A percentile compares a stretch with the other conserved stretches of the same genome.
These are phyloP conservation scores for Barbatosphaeria neglecta DNA, from an alignment of 495 filamentous ascomycete genomes.

Conservation along the genomic window DNA sequence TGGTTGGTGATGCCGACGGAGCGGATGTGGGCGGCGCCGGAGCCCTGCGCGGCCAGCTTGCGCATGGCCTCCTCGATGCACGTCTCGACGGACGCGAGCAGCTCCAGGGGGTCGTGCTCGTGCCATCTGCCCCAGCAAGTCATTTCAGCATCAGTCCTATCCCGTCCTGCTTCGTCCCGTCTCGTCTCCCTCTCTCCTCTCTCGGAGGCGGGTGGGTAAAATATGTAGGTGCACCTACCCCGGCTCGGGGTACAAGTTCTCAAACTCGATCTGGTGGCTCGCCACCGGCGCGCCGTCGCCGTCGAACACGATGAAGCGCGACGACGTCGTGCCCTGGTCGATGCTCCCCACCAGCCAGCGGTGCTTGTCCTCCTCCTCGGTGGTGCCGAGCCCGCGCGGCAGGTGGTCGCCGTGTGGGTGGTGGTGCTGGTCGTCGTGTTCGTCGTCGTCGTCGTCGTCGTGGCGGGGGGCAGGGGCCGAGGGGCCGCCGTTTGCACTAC, in stretches of 20 bases:
- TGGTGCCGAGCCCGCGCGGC: slow-evolving; percentile 15
- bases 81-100: slow-evolving; percentile 64
- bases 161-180: no score
- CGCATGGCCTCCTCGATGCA: slow-evolving; percentile 78
- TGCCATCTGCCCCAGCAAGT: slow-evolving; percentile 57
- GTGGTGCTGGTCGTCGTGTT: neutral
- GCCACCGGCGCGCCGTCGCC: slow-evolving; percentile 66
- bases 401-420: slow-evolving; percentile 10
- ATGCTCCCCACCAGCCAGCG: slow-evolving; percentile 49
- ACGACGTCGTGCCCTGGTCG: slow-evolving; percentile 89
- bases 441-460: no score
- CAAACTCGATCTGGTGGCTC: slow-evolving; percentile 85
- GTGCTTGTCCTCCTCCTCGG: slow-evolving; percentile 14
- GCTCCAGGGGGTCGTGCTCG: slow-evolving; percentile 79
- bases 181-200: slow-evolving; percentile 6
- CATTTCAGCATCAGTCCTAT: slow-evolving; percentile 1
- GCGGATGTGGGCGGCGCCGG: slow-evolving; percentile 61
- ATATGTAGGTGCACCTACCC: slow-evolving; percentile 51
- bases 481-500: neutral
- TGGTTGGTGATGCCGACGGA: slow-evolving; percentile 90
- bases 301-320: slow-evolving; percentile 88
- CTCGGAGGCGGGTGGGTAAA: slow-evolving; percentile 1
- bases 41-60: slow-evolving; percentile 58
- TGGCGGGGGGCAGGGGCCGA: no score
- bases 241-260: slow-evolving; percentile 75